Evolutionary conservation across 208 protist species (phyloP).

Genomic region (Leptomonas seymouri): DNA sequence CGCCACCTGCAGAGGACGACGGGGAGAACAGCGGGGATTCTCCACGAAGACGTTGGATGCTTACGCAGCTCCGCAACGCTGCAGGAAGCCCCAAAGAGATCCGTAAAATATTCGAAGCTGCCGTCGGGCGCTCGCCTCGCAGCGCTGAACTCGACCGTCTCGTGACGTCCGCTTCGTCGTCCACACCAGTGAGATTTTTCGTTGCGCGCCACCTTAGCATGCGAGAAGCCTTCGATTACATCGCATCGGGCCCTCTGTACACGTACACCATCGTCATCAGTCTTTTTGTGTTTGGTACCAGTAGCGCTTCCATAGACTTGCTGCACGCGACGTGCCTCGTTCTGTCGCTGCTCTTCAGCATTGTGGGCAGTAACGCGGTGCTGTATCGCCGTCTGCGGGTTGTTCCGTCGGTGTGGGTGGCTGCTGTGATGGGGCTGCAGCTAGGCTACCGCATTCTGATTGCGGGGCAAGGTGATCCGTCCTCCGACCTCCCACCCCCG

Average conservation of each 20-base stretch:
- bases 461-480: background rate
- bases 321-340: conserved; percentile 23
- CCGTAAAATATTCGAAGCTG: conserved; percentile 12
- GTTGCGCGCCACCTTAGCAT: conserved; percentile 6
- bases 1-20: background rate
- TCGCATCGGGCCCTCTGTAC: conserved; percentile 18
- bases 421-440: conserved; percentile 19
- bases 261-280: conserved; percentile 29
- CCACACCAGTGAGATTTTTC: background rate
- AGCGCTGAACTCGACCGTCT: conserved; percentile 18
- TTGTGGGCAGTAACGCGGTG: conserved; percentile 27
- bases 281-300: conserved; percentile 32
- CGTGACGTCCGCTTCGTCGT: background rate
- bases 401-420: conserved; percentile 28
- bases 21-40: background rate
- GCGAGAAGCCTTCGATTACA: conserved; percentile 13
- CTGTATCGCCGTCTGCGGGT: conserved; percentile 27
- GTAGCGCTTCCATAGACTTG: conserved; percentile 17
- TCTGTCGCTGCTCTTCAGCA: conserved; percentile 27
- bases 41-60: conserved; percentile 12
- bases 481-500: background rate
- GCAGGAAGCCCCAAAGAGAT: conserved; percentile 7
- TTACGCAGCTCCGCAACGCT: conserved; percentile 8
- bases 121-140: conserved; percentile 25
- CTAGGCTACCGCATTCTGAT: conserved; percentile 13